Evolutionary conservation across 2,329 filamentous ascomycete genomes (phyloP).

Genomic region (Colletotrichum costaricense): DNA sequence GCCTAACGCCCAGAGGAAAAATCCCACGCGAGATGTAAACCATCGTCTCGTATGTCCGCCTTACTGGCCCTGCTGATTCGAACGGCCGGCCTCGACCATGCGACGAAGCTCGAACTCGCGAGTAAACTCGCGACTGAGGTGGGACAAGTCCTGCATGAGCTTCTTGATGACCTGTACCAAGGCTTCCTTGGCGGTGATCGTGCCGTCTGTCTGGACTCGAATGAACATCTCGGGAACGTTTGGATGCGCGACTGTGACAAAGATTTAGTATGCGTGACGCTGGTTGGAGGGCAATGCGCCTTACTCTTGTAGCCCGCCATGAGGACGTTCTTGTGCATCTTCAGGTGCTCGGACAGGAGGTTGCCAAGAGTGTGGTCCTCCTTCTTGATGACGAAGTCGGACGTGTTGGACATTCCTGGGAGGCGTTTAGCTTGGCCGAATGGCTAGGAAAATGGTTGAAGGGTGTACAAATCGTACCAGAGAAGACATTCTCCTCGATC

Average conservation of each 20-base stretch:
- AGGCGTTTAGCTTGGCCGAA: not conserved
- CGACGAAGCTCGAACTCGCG: constrained; percentile 92
- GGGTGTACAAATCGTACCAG: constrained; percentile 72
- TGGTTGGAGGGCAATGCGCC: constrained; percentile 39
- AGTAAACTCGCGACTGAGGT: constrained; percentile 87
- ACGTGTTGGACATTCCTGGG: constrained; percentile 90
- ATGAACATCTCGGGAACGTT: constrained; percentile 74
- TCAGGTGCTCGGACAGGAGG: constrained; percentile 85
- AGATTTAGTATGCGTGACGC: constrained; percentile 31
- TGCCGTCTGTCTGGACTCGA: constrained; percentile 92
- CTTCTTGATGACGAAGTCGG: constrained; percentile 94
- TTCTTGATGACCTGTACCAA: constrained; percentile 84
- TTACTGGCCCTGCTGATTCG: constrained; percentile 55
- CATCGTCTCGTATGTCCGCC: not conserved
- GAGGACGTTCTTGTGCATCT: constrained; percentile 84
- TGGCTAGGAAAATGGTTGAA: constrained; percentile 12
- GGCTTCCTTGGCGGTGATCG: constrained; percentile 88
- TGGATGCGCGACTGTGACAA: constrained; percentile 62
- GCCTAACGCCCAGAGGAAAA: constrained; percentile 41
- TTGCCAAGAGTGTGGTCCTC: constrained; percentile 98
- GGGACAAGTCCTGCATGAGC: constrained; percentile 83
- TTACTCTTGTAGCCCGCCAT: constrained; percentile 93
- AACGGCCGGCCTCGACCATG: constrained; percentile 75
- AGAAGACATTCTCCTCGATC: constrained; percentile 88
- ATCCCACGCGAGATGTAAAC: not conserved